Conservation (phyloP, 345 rosid species). For the Rhodomyrtus tomentosa region DNA sequence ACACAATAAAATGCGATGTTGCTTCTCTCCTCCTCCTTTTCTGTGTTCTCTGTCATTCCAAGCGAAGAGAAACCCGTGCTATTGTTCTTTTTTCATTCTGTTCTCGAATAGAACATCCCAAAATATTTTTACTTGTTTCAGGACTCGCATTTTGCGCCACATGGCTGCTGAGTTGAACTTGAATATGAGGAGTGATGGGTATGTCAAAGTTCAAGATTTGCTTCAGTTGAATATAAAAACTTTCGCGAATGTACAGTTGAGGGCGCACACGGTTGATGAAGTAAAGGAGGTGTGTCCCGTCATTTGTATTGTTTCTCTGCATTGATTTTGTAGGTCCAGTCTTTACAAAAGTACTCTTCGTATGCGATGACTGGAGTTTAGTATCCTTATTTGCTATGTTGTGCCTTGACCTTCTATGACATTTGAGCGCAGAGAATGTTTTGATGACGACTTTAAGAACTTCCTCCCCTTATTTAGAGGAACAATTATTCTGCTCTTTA, state of each 20-base stretch:
- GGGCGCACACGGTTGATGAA: constrained; percentile 62
- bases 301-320: background rate
- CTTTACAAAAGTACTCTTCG: background rate
- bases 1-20: background rate
- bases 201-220: constrained; percentile 63
- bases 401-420: background rate
- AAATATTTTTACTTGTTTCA: constrained; percentile 6
- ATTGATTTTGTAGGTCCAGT: background rate
- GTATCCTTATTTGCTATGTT: background rate
- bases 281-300: constrained; percentile 51
- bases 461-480: background rate
- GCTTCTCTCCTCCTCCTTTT: background rate
- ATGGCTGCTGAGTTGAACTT: constrained; percentile 62
- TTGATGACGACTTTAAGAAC: background rate
- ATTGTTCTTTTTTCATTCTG: background rate
- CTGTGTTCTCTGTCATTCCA: background rate
- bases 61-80: background rate
- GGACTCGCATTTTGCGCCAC: constrained; percentile 76
- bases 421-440: background rate
- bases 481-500: background rate
- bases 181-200: constrained; percentile 75
- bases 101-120: background rate
- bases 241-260: constrained; percentile 48
- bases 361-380: background rate
- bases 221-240: constrained; percentile 65